Evolutionary conservation across 2,329 filamentous ascomycete species (phyloP).

Genomic region (Aureobasidium sp.): DNA sequence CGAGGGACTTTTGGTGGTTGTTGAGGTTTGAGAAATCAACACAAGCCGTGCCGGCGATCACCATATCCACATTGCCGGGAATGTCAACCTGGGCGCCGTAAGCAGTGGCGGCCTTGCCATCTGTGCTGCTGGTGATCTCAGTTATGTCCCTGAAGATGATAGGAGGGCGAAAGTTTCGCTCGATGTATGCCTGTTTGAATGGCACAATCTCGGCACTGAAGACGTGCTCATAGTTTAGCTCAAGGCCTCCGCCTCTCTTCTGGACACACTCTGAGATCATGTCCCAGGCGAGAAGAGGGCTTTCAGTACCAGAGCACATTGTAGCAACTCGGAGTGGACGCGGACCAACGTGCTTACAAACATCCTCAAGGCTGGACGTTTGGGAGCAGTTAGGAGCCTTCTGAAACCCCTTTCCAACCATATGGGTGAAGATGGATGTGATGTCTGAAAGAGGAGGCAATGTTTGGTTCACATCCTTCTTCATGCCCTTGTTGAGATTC

Average conservation of each 20-base stretch:
- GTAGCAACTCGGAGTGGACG: constrained; percentile 54
- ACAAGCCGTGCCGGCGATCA: constrained; percentile 68
- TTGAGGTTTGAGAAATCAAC: constrained; percentile 68
- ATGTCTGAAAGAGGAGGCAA: constrained; percentile 43
- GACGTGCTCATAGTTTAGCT: constrained; percentile 31
- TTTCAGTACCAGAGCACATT: constrained; percentile 73
- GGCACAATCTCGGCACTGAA: constrained; percentile 43
- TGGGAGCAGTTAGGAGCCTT: constrained; percentile 19
- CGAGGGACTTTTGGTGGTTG: constrained; percentile 44
- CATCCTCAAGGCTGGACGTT: constrained; percentile 25
- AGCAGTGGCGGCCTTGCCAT: constrained; percentile 48
- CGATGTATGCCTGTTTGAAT: constrained; percentile 43
- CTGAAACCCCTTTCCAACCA: constrained; percentile 34
- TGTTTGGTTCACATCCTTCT: constrained; percentile 23
- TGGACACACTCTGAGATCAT: constrained; percentile 41
- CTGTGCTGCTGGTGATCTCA: constrained; percentile 29
- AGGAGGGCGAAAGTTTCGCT: constrained; percentile 38
- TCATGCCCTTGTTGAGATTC: neutral
- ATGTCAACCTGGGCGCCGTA: constrained; percentile 55
- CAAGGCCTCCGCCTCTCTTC: constrained; percentile 17
- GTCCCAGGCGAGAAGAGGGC: constrained; percentile 60
- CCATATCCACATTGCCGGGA: constrained; percentile 53
- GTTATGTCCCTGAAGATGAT: constrained; percentile 41
- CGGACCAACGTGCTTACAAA: constrained; percentile 30
- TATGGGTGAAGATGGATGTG: constrained; percentile 44